Conservation (phyloP, 768 basidiomycete species). For the Tylopilus subfusipes region DNA sequence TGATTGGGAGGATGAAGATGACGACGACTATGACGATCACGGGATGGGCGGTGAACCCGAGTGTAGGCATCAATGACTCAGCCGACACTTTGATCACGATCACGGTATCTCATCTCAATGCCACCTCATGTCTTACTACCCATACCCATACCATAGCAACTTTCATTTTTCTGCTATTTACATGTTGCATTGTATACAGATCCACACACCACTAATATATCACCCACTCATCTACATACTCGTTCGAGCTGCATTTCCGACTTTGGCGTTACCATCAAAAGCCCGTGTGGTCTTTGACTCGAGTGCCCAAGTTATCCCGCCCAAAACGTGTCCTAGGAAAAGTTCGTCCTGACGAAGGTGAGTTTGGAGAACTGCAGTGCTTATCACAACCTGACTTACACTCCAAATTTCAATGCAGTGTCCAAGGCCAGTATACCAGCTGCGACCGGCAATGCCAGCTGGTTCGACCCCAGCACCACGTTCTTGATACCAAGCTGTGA, state of each 20-base stretch:
- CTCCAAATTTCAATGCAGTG: slow-evolving; percentile 78
- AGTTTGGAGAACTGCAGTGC: background rate
- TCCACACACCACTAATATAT: slow-evolving; percentile 21
- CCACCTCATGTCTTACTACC: slow-evolving; percentile 10
- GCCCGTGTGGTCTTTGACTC: slow-evolving; percentile 68
- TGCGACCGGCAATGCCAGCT: slow-evolving; percentile 56
- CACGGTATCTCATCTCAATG: slow-evolving; percentile 7
- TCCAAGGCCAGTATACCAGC: slow-evolving; percentile 81
- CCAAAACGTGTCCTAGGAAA: slow-evolving; percentile 71
- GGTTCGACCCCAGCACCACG: slow-evolving; percentile 60
- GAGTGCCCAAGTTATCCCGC: slow-evolving; percentile 71
- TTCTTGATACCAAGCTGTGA: slow-evolving; percentile 79
- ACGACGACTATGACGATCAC: slow-evolving; percentile 48
- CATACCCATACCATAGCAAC: slow-evolving; percentile 16
- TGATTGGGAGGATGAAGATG: slow-evolving; percentile 70
- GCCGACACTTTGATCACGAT: background rate
- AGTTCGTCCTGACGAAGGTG: slow-evolving; percentile 48
- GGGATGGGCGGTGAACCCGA: slow-evolving; percentile 48
- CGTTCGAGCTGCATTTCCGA: slow-evolving; percentile 44
- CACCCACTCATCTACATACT: slow-evolving; percentile 1
- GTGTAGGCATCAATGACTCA: slow-evolving; percentile 57
- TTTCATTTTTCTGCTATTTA: slow-evolving; percentile 25
- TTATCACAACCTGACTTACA: slow-evolving; percentile 37
- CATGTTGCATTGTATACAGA: slow-evolving; percentile 27
- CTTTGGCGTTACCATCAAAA: slow-evolving; percentile 55